Evolutionary conservation across 768 basidiomycete genomes (phyloP).

Genomic region (Cystoderma amianthinum): DNA sequence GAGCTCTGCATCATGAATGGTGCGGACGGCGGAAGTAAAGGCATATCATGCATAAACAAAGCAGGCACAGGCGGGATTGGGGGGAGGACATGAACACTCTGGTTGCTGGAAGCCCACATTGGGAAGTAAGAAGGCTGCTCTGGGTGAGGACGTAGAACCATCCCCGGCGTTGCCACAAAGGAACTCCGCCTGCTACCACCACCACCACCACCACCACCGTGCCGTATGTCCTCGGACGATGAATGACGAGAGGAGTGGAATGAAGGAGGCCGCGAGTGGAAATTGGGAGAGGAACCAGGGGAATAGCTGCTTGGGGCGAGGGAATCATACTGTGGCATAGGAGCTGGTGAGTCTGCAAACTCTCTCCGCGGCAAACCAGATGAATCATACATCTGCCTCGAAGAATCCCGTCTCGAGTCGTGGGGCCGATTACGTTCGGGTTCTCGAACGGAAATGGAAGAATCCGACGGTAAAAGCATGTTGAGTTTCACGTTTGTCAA

Average conservation of each 20-base stretch:
- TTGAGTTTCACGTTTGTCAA: slow-evolving; percentile 17
- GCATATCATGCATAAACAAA: slow-evolving; percentile 53
- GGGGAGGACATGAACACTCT: slow-evolving; percentile 25
- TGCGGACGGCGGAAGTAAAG: slow-evolving; percentile 64
- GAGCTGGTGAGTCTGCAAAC: slow-evolving; percentile 33
- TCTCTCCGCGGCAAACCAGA: slow-evolving; percentile 34
- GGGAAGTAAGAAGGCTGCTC: slow-evolving; percentile 26
- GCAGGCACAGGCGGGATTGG: slow-evolving; percentile 35
- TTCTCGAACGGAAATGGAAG: slow-evolving; percentile 30
- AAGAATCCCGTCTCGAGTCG: slow-evolving; percentile 29
- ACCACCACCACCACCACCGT: slow-evolving; percentile 23
- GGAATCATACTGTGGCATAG: slow-evolving; percentile 24
- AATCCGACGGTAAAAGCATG: slow-evolving; percentile 22
- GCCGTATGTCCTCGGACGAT: slow-evolving; percentile 52
- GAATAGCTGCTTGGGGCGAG: slow-evolving; percentile 49
- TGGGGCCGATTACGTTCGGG: slow-evolving; percentile 33
- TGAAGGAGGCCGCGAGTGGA: slow-evolving; percentile 47
- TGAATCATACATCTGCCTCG: slow-evolving; percentile 27
- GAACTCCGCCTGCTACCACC: slow-evolving; percentile 34
- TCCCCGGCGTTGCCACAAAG: slow-evolving; percentile 13
- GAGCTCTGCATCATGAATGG: slow-evolving; percentile 71
- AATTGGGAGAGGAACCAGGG: slow-evolving; percentile 9
- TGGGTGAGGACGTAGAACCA: slow-evolving; percentile 18
- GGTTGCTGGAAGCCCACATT: slow-evolving; percentile 31
- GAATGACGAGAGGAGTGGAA: slow-evolving; percentile 44